These are phyloP conservation scores for Platanus orientalis DNA, from an alignment of 164 flowering plant species.

Conservation along the genomic window DNA sequence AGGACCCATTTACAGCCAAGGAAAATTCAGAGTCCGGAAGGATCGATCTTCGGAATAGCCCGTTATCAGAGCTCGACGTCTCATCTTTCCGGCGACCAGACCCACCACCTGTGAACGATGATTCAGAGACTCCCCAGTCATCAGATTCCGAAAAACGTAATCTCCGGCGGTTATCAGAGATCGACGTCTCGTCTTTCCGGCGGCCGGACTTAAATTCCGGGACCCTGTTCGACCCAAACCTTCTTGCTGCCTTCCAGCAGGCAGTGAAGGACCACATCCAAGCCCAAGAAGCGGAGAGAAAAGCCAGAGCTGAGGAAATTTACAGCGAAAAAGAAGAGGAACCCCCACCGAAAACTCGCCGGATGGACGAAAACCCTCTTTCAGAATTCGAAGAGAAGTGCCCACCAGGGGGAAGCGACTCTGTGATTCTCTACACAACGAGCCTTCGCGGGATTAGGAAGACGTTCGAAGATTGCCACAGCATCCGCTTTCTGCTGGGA, in stretches of 20 bases:
- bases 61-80: constrained; percentile 12
- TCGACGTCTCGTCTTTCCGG: constrained; percentile 27
- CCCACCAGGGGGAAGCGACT: constrained; percentile 65
- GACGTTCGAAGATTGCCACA: constrained; percentile 69
- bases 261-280: constrained; percentile 26
- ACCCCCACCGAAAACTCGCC: constrained; percentile 22
- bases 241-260: constrained; percentile 34
- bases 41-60: constrained; percentile 4
- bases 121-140: not conserved
- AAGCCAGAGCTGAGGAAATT: constrained; percentile 16
- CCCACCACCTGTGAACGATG: not conserved
- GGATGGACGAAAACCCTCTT: constrained; percentile 28
- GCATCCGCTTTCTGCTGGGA: constrained; percentile 46
- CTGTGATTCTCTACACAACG: constrained; percentile 69
- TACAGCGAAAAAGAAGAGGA: constrained; percentile 19
- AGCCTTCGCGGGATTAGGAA: constrained; percentile 70
- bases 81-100: constrained; percentile 1
- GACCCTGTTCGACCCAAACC: constrained; percentile 40
- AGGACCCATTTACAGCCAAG: constrained; percentile 12
- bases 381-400: constrained; percentile 49
- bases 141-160: not conserved
- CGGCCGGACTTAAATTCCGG: constrained; percentile 34
- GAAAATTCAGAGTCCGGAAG: constrained; percentile 5
- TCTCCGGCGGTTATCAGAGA: constrained; percentile 17
- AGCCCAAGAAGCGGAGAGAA: constrained; percentile 30